Evolutionary conservation across 1,284 basidiomycete genomes (phyloP).

Genomic region (Butyriboletus appendiculatus): DNA sequence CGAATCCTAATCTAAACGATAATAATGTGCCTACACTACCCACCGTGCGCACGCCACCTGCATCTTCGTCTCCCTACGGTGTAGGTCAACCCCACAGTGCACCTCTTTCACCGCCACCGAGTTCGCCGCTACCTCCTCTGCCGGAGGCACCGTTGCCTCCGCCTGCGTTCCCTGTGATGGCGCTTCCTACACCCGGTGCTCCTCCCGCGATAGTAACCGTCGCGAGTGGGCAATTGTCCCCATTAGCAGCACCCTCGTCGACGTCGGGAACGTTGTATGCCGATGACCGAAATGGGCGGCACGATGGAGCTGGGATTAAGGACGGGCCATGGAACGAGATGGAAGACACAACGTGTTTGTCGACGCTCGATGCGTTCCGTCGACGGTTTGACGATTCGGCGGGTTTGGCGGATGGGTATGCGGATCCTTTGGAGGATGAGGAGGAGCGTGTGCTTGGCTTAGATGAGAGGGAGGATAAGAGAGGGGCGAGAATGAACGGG

Average conservation of each 20-base stretch:
- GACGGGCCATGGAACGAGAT: constrained; percentile 3
- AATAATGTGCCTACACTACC: not conserved
- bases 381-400: constrained; percentile 16
- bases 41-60: constrained; percentile 2
- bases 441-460: not conserved
- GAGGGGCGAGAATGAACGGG: not conserved
- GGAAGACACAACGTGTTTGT: constrained; percentile 26
- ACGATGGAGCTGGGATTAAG: not conserved
- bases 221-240: constrained; percentile 22
- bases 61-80: constrained; percentile 5
- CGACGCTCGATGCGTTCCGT: constrained; percentile 30
- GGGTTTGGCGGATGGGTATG: constrained; percentile 11
- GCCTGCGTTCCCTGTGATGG: constrained; percentile 3
- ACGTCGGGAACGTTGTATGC: not conserved
- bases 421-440: constrained; percentile 8
- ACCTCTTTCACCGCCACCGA: constrained; percentile 31
- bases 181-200: constrained; percentile 3
- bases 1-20: not conserved
- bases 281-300: not conserved
- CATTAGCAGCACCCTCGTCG: constrained; percentile 11
- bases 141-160: constrained; percentile 14
- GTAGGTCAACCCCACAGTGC: not conserved
- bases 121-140: constrained; percentile 28
- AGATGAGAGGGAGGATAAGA: not conserved
- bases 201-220: not conserved